phyloP scores from a whole-genome alignment of 345 rosid species.

The Orychophragmus violaceus region DNA sequence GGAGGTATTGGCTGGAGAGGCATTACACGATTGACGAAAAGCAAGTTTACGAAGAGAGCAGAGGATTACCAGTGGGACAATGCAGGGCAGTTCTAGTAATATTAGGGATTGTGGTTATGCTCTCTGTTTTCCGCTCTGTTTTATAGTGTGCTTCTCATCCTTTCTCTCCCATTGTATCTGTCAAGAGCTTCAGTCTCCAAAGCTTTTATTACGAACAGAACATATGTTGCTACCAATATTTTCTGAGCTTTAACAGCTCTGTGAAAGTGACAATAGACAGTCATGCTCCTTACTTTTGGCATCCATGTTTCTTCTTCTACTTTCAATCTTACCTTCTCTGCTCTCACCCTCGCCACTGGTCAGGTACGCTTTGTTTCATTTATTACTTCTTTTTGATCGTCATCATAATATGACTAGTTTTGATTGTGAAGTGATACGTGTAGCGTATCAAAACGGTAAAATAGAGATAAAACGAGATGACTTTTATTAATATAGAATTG shows the following conservation, averaged over 20 bases:
- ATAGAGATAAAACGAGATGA: too few species aligned
- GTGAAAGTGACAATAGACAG: conserved; percentile 53
- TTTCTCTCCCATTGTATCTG: conserved; percentile 45
- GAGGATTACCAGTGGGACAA: conserved; percentile 39
- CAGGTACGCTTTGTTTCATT: conserved; percentile 38
- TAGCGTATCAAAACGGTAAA: too few species aligned
- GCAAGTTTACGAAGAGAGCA: conserved; percentile 33
- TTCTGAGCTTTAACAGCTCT: conserved; percentile 60
- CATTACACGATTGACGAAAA: conserved; percentile 64
- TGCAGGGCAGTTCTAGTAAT: conserved; percentile 52
- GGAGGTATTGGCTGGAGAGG: conserved; percentile 70
- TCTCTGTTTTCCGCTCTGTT: conserved; percentile 64
- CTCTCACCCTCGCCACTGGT: conserved; percentile 58
- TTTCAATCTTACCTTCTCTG: conserved; percentile 56
- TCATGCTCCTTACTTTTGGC: conserved; percentile 77
- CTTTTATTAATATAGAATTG: too few species aligned
- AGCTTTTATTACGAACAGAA: conserved; percentile 62
- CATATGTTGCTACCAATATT: conserved; percentile 77
- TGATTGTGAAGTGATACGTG: too few species aligned
- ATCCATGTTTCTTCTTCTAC: conserved; percentile 65
- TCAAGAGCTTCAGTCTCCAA: conserved; percentile 54
- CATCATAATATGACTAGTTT: not conserved
- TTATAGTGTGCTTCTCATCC: conserved; percentile 82
- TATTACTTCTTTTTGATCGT: not conserved
- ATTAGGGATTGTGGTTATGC: conserved; percentile 40